Conservation (phyloP, 2,329 filamentous ascomycete genomes). For the Alternaria sp. region DNA sequence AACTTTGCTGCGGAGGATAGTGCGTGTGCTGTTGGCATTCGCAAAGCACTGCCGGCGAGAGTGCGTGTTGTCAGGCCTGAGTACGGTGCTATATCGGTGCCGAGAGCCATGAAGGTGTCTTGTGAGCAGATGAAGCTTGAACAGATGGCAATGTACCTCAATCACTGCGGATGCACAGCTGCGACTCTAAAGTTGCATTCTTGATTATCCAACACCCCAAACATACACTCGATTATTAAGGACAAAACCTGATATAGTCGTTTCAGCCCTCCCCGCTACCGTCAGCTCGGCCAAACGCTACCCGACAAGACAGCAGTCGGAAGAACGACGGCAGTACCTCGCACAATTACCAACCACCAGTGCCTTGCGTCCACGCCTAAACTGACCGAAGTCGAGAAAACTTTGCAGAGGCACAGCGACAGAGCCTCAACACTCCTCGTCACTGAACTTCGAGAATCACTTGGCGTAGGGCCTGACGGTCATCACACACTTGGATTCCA, state of each 20-base stretch:
- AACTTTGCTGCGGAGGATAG: constrained; percentile 15
- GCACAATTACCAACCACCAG: not conserved
- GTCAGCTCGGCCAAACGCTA: not conserved
- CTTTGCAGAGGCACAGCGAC: not conserved
- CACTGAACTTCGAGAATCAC: constrained; percentile 1
- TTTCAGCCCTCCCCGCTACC: not conserved
- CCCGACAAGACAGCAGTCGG: not conserved
- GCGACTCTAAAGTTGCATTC: not conserved
- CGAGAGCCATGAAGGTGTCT: not conserved
- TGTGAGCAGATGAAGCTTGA: not conserved
- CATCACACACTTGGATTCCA: not conserved
- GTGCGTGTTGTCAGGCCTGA: not conserved
- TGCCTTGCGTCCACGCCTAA: not conserved
- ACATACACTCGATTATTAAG: not conserved
- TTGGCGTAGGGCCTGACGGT: not conserved
- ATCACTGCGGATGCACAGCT: not conserved
- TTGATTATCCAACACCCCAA: not conserved
- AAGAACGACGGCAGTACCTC: constrained; percentile 1
- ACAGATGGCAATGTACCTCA: not conserved
- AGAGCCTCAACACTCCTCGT: not conserved
- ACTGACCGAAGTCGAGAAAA: not conserved
- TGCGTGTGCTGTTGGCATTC: not conserved
- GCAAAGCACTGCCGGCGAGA: not conserved
- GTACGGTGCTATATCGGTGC: not conserved
- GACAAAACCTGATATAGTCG: not conserved